Evolutionary conservation across 2,329 filamentous ascomycete species (phyloP).

Genomic region (Fusarium globosum): DNA sequence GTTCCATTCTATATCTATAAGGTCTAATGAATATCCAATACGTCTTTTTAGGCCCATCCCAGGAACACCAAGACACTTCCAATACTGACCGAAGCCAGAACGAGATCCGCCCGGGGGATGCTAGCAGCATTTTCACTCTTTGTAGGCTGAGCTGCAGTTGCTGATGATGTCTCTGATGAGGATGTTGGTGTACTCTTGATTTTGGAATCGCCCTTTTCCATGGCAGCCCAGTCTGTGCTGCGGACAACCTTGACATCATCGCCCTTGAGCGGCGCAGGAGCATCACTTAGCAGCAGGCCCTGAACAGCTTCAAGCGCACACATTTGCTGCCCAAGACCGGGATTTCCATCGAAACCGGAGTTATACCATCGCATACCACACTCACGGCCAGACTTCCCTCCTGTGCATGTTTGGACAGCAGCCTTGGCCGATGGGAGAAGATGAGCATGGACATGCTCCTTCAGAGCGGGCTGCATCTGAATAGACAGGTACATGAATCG

Average conservation of each 20-base stretch:
- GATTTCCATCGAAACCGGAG: constrained; percentile 64
- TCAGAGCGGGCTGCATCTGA: constrained; percentile 66
- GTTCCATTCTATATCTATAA: constrained; percentile 26
- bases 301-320: constrained; percentile 72
- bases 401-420: constrained; percentile 67
- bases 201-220: constrained; percentile 26
- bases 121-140: constrained; percentile 37
- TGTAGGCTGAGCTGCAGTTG: constrained; percentile 24
- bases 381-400: constrained; percentile 60
- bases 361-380: constrained; percentile 74
- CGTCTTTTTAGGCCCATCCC: constrained; percentile 28
- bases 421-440: constrained; percentile 65
- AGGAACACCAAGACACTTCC: constrained; percentile 34
- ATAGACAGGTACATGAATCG: constrained; percentile 72
- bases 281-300: constrained; percentile 62
- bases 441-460: constrained; percentile 57
- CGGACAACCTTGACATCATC: constrained; percentile 60
- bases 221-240: constrained; percentile 38
- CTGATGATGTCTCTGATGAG: constrained; percentile 9
- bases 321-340: constrained; percentile 73
- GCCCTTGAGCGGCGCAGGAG: constrained; percentile 58
- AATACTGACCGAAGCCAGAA: constrained; percentile 38
- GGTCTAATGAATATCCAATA: constrained; percentile 31
- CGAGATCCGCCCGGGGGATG: constrained; percentile 23
- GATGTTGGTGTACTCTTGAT: constrained; percentile 25